These are phyloP conservation scores for Spirogloea muscicola DNA, from an alignment of 139 green algal species.

Conservation along the genomic window DNA sequence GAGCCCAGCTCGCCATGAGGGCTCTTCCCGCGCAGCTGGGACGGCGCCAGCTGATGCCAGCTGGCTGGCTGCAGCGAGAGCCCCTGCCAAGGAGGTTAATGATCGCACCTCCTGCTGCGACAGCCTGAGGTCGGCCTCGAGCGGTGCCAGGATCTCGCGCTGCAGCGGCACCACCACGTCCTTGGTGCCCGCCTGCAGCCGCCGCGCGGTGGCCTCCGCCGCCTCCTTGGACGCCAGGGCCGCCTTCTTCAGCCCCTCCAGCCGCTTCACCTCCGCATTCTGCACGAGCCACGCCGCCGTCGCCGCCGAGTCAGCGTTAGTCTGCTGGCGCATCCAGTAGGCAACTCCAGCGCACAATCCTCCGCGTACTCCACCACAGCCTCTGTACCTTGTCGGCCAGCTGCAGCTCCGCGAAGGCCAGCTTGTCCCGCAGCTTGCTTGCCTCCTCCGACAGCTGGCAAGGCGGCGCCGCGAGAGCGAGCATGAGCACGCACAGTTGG, in stretches of 20 bases:
- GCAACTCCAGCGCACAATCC: not conserved
- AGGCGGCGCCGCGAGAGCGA: not conserved
- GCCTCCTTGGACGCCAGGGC: slow-evolving; percentile 20
- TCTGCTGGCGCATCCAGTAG: no score
- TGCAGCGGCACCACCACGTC: not conserved
- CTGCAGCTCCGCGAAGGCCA: slow-evolving; percentile 13
- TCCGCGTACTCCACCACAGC: not conserved
- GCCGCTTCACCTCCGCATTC: slow-evolving; percentile 36
- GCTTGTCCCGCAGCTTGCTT: slow-evolving; percentile 7
- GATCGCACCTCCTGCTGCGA: slow-evolving; percentile 27
- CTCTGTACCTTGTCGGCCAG: slow-evolving; percentile 18
- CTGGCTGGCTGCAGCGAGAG: no score
- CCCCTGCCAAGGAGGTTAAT: not conserved
- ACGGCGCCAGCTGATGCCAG: no score
- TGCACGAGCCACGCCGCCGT: no score
- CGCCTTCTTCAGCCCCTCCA: slow-evolving; percentile 1
- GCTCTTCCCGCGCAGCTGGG: no score
- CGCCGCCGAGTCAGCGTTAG: no score
- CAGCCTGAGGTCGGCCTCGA: slow-evolving; percentile 34
- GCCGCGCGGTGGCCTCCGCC: slow-evolving; percentile 23
- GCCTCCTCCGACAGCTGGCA: slow-evolving; percentile 20
- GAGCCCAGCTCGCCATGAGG: not conserved
- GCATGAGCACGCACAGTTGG: not conserved
- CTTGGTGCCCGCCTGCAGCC: slow-evolving; percentile 24
- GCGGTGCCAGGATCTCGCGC: slow-evolving; percentile 9